Conservation (phyloP, 371 early-diverging fungal genomes). For the Mucor indicus region DNA sequence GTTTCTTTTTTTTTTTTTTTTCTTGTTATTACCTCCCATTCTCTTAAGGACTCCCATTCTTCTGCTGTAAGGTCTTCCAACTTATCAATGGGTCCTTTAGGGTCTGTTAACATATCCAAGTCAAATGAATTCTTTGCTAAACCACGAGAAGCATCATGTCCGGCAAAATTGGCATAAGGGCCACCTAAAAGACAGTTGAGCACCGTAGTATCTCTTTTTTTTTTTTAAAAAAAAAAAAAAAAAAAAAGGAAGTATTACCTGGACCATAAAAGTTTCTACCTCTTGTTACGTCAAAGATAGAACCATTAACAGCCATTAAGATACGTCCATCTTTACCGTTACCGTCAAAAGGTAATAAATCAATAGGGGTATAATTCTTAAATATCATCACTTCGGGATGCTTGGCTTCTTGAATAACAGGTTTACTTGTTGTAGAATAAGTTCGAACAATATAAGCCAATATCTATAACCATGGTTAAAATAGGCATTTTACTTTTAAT, state of each 20-base stretch:
- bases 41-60: conserved; percentile 74
- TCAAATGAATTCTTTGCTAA: conserved; percentile 92
- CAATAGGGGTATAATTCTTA: conserved; percentile 67
- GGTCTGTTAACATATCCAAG: conserved; percentile 65
- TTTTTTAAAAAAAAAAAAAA: neutral
- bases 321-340: conserved; percentile 51
- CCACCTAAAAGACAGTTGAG: conserved; percentile 48
- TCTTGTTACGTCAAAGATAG: conserved; percentile 85
- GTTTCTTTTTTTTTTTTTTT: neutral
- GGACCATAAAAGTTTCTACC: conserved; percentile 92
- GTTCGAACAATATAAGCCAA: conserved; percentile 12
- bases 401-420: conserved; percentile 25
- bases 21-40: conserved; percentile 53
- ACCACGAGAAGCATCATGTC: conserved; percentile 81
- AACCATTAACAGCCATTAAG: conserved; percentile 81
- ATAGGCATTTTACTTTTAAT: neutral
- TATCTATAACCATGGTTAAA: conserved; percentile 4
- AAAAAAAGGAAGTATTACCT: conserved; percentile 41
- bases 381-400: conserved; percentile 61
- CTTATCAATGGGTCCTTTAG: conserved; percentile 76
- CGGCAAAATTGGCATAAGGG: conserved; percentile 91
- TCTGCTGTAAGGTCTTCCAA: conserved; percentile 73
- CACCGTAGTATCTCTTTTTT: neutral
- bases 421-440: conserved; percentile 5
- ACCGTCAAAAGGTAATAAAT: conserved; percentile 63